A percentile compares a stretch with the other conserved stretches of the same genome.
These are phyloP conservation scores for Fusarium sarcochroum DNA, from an alignment of 2,329 filamentous ascomycete genomes.

Conservation along the genomic window DNA sequence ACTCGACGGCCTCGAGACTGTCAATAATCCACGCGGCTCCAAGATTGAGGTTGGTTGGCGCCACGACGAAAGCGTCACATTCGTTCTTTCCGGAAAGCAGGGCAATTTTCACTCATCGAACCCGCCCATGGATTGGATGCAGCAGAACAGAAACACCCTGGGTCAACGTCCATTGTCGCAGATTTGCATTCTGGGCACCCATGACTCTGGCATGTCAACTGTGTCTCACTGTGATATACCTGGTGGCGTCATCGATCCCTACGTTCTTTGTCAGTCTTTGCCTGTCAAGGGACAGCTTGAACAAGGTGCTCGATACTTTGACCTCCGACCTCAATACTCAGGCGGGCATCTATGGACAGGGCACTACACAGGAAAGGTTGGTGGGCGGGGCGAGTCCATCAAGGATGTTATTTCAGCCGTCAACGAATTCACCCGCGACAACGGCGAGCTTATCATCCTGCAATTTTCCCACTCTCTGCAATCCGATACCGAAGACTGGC, in stretches of 20 bases:
- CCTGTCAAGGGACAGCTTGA: conserved; percentile 8
- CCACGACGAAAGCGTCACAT: conserved; percentile 14
- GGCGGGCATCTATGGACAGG: conserved; percentile 12
- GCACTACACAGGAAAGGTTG: conserved; percentile 13
- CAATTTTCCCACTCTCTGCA: conserved; percentile 22
- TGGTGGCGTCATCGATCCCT: background rate
- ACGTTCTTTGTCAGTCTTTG: conserved; percentile 11
- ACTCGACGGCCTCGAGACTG: background rate
- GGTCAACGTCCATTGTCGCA: conserved; percentile 12
- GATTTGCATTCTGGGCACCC: conserved; percentile 9
- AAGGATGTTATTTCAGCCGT: background rate
- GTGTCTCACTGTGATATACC: conserved; percentile 4
- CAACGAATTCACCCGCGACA: conserved; percentile 15
- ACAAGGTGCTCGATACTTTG: background rate
- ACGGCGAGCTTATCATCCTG: background rate
- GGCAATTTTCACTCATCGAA: conserved; percentile 1
- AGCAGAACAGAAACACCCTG: conserved; percentile 1
- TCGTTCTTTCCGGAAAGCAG: conserved; percentile 11
- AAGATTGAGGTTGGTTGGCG: conserved; percentile 23
- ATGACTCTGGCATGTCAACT: conserved; percentile 22
- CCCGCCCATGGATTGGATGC: conserved; percentile 21
- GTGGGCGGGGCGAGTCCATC: conserved; percentile 10
- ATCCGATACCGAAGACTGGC: conserved; percentile 9
- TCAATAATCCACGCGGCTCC: background rate
- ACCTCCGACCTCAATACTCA: conserved; percentile 11